phyloP scores from a whole-genome alignment of 2,329 filamentous ascomycete genomes.

The Ascochyta viciae-villosae region DNA sequence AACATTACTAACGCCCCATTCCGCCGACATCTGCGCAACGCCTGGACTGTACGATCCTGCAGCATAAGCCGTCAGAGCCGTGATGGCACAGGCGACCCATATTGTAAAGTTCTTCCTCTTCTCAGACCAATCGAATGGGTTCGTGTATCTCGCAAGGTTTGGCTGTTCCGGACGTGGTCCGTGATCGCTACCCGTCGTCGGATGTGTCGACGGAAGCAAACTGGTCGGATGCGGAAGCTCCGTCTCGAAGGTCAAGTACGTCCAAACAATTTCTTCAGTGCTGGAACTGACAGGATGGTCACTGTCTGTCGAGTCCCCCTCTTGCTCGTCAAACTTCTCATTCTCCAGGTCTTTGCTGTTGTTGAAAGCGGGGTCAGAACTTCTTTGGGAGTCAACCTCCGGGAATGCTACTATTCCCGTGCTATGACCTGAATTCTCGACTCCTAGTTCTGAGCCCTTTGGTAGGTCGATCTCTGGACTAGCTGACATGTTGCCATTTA shows the following conservation, averaged over 20 bases:
- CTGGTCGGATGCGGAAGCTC: conserved; percentile 57
- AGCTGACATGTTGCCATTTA: conserved; percentile 40
- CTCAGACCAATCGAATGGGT: conserved; percentile 76
- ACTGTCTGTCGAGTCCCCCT: conserved; percentile 13
- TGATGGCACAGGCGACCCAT: conserved; percentile 76
- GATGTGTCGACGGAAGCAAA: conserved; percentile 7
- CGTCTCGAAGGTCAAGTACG: conserved; percentile 69
- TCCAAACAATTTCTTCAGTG: conserved; percentile 57
- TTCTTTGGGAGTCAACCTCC: conserved; percentile 13
- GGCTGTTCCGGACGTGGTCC: conserved; percentile 64
- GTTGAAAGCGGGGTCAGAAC: conserved; percentile 19
- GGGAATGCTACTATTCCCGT: conserved; percentile 43
- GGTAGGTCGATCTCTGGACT: conserved; percentile 48
- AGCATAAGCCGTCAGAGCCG: conserved; percentile 78
- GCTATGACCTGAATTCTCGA: conserved; percentile 12
- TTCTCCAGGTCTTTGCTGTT: conserved; percentile 22
- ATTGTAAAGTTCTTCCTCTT: conserved; percentile 74
- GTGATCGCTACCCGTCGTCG: conserved; percentile 37
- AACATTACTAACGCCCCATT: conserved; percentile 71
- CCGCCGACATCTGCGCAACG: conserved; percentile 66
- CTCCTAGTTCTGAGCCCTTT: conserved; percentile 23
- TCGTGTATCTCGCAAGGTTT: conserved; percentile 69
- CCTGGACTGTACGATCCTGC: conserved; percentile 82
- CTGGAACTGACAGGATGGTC: not conserved
- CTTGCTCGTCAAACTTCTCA: conserved; percentile 24